phyloP scores from a whole-genome alignment of 345 rosid genomes.

The Isatis tinctoria region DNA sequence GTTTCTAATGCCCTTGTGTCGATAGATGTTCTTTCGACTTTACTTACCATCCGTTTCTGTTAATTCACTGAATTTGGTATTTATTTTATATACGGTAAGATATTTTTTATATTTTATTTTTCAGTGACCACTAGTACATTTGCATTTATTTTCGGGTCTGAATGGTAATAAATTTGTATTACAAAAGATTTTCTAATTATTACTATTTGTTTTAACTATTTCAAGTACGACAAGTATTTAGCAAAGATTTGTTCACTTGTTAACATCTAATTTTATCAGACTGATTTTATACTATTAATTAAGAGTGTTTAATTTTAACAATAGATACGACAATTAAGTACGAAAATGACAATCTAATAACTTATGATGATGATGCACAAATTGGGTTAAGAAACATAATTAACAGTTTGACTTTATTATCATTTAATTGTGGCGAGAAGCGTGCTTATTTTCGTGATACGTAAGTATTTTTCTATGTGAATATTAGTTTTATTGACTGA shows the following conservation, averaged over 20 bases:
- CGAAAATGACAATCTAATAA: too few species aligned
- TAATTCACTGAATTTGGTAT: constrained; percentile 20
- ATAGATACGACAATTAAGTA: too few species aligned
- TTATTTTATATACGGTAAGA: background rate
- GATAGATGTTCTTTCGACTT: background rate
- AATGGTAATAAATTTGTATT: background rate
- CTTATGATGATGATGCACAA: too few species aligned
- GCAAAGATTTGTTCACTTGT: background rate
- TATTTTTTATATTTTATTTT: background rate
- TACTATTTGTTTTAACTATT: background rate
- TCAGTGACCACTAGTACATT: background rate
- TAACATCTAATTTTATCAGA: background rate
- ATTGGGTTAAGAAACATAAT: too few species aligned
- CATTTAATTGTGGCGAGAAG: too few species aligned
- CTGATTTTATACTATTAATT: too few species aligned
- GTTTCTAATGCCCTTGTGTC: background rate
- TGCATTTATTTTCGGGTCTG: background rate
- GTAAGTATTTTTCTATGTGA: too few species aligned
- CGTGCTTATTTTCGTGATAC: too few species aligned
- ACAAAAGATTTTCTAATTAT: background rate
- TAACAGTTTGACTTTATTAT: too few species aligned
- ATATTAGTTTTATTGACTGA: too few species aligned
- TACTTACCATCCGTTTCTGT: constrained; percentile 19
- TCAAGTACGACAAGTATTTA: background rate
- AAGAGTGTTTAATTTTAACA: too few species aligned